These are phyloP conservation scores for Xylaria castorea DNA, from an alignment of 495 filamentous ascomycete species.

Conservation along the genomic window DNA sequence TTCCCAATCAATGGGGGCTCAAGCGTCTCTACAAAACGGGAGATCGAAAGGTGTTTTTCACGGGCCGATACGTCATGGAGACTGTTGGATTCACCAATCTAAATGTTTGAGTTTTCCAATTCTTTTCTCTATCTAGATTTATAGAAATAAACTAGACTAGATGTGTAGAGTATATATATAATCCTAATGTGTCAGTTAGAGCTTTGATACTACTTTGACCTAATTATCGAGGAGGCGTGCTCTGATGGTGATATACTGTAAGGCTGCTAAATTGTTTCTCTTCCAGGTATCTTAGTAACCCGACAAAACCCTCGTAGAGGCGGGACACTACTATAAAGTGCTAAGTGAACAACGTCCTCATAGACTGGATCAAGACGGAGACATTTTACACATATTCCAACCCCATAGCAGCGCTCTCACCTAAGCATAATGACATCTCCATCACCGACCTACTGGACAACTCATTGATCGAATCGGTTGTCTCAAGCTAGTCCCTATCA, in stretches of 20 bases:
- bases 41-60: not conserved
- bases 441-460: no score
- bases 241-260: not conserved
- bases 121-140: not conserved
- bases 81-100: not conserved
- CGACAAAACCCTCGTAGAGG: no score
- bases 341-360: no score
- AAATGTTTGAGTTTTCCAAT: not conserved
- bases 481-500: no score
- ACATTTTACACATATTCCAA: no score
- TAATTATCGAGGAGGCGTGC: not conserved
- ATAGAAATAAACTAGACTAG: not conserved
- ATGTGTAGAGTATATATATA: not conserved
- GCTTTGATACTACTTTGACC: not conserved
- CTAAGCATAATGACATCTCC: no score
- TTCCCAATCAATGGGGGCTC: not conserved
- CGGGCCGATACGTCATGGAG: not conserved
- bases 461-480: no score
- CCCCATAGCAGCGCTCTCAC: no score
- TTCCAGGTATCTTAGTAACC: no score
- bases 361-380: no score
- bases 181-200: not conserved
- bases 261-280: no score
- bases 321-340: no score
- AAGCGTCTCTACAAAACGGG: not conserved